Evolutionary conservation across 2,329 filamentous ascomycete genomes (phyloP).

Genomic region (Purpureocillium takamizusanense): DNA sequence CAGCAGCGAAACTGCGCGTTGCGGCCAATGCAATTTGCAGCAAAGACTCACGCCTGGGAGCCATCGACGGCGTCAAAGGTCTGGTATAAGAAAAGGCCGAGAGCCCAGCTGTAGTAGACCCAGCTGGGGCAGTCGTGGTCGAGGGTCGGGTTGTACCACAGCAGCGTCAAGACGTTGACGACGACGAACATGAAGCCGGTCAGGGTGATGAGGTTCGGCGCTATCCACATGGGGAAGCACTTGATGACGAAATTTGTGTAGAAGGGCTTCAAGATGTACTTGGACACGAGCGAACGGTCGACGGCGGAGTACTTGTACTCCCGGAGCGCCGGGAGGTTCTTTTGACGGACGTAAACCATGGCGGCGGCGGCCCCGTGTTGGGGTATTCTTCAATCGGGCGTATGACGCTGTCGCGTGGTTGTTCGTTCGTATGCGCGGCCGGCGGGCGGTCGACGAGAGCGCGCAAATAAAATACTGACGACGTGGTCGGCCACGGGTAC

Average conservation of each 20-base stretch:
- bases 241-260: slow-evolving; percentile 93
- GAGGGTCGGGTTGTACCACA: slow-evolving; percentile 93
- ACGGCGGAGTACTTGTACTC: slow-evolving; percentile 94
- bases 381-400: too few species aligned
- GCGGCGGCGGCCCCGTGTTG: too few species aligned
- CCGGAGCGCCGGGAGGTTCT: slow-evolving; percentile 78
- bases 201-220: slow-evolving; percentile 78
- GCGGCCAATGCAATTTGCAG: too few species aligned
- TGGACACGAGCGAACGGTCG: slow-evolving; percentile 82
- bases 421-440: too few species aligned
- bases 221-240: slow-evolving; percentile 93
- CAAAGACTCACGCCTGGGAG: slow-evolving; percentile 70
- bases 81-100: slow-evolving; percentile 91
- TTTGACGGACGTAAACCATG: slow-evolving; percentile 95
- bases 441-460: too few species aligned
- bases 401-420: too few species aligned
- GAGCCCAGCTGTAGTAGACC: slow-evolving; percentile 90
- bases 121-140: slow-evolving; percentile 89
- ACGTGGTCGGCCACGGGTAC: too few species aligned
- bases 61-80: slow-evolving; percentile 98
- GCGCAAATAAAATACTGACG: too few species aligned
- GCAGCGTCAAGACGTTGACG: slow-evolving; percentile 77
- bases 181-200: slow-evolving; percentile 87
- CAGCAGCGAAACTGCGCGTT: too few species aligned
- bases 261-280: slow-evolving; percentile 94